Base-by-base conservation (phyloP, 1,139 yeast genomes). In the Sugiyamaella neomexicana region DNA sequence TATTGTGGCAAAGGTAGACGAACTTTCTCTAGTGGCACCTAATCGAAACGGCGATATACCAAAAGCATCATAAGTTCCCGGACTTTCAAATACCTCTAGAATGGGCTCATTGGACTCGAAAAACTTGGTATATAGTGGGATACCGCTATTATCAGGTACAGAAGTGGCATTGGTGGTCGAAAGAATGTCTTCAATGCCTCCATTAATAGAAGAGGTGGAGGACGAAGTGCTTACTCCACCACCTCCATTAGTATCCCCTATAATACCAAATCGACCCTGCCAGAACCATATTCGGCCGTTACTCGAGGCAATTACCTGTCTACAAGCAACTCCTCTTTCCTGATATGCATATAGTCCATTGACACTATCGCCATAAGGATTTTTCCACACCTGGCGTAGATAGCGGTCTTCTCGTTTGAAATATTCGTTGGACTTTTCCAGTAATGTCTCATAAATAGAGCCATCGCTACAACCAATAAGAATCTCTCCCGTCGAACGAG, bases 381-480 rank as follows among this genome's bases (percentile, higher is more conserved):
- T 62, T 43, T 65, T 66, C 73, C 78, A 72, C 0, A 78, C 67
- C 46, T 72, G 74, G 47, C 76, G 72, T 7, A 76, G 62, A 32
- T 70, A 69, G 43, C 72, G 67, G 58, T 78, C 80, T 16, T 75
- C 72, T 23, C 75, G 68, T 61, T 74, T 75, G 60, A 70, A 69
- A 55, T 72, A 75, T 50, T 76, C 78, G 48, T 72, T 77, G 1
- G 75, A 63, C 37, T 73, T 71, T 56, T 80, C 83, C 13, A 81
- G 65, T 23, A 66, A 63, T 0, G 76, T 68, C 60, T 81, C 85
- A 52, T 75, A 73, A 6, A 81, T 58, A 10, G 66, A 57, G 1
- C 85, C 85, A 2, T 72, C 70, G 1, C 67, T 61, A 0, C 81
- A 76, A 9, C 83, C 81, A 1, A 80, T 54, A n/a, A 82, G 63